A percentile compares a stretch with the other conserved stretches of the same genome.
Evolutionary conservation across 2,329 filamentous ascomycete genomes (phyloP).

Genomic region (Epichloe uncinata): DNA sequence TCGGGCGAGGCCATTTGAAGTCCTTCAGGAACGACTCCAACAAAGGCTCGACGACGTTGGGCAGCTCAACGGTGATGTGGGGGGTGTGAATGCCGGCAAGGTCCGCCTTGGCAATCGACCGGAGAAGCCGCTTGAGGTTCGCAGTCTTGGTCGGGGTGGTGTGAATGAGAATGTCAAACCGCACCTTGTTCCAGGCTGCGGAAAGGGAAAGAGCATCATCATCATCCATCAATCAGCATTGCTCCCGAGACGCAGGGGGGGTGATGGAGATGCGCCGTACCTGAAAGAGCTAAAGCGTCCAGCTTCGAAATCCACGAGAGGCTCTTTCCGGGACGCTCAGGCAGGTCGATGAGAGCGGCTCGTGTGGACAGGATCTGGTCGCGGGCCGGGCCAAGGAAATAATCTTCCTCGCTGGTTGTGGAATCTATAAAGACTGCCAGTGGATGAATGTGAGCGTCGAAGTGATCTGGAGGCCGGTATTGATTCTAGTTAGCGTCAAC

Average conservation of each 20-base stretch:
- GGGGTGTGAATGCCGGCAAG: conserved; percentile 62
- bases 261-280: conserved; percentile 35
- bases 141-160: conserved; percentile 58
- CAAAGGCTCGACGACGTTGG: conserved; percentile 51
- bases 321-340: conserved; percentile 45
- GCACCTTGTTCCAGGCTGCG: conserved; percentile 64
- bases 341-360: conserved; percentile 63
- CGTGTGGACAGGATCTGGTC: conserved; percentile 36
- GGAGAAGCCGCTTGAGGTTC: conserved; percentile 61
- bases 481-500: not conserved
- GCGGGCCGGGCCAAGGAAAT: conserved; percentile 49
- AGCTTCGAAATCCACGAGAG: conserved; percentile 69
- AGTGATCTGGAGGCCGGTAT: conserved; percentile 33
- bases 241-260: not conserved
- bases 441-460: conserved; percentile 62
- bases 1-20: conserved; percentile 53
- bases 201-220: no score
- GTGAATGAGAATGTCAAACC: conserved; percentile 74
- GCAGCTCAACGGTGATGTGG: conserved; percentile 74
- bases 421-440: conserved; percentile 67
- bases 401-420: conserved; percentile 50
- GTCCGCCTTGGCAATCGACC: conserved; percentile 62
- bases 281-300: conserved; percentile 55
- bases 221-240: conserved; percentile 5
- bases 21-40: conserved; percentile 47